phyloP scores from a whole-genome alignment of 148 eudicot genomes.

The Amaranthus palmeri region DNA sequence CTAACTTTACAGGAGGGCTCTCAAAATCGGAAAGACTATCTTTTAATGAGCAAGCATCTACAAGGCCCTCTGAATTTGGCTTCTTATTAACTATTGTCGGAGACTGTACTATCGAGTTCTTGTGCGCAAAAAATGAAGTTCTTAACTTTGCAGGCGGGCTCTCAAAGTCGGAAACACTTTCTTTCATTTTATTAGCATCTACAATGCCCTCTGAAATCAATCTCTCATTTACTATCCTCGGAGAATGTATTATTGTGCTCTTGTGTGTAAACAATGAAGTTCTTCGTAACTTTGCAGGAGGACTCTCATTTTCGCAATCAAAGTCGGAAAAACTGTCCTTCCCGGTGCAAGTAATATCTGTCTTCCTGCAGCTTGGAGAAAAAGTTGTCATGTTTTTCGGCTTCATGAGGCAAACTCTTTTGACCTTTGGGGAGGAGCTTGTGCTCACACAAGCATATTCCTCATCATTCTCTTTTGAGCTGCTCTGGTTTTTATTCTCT shows the following conservation, averaged over 20 bases:
- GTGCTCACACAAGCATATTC: constrained; percentile 27
- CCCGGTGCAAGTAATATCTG: constrained; percentile 1
- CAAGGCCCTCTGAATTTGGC: constrained; percentile 34
- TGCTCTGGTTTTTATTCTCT: constrained; percentile 19
- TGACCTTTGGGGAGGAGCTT: constrained; percentile 46
- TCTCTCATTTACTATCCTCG: constrained; percentile 34
- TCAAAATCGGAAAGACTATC: constrained; percentile 18
- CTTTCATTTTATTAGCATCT: constrained; percentile 49
- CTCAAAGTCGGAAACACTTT: constrained; percentile 20
- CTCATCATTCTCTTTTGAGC: constrained; percentile 25
- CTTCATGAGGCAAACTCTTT: constrained; percentile 41
- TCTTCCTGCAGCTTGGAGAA: constrained; percentile 31
- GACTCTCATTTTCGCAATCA: constrained; percentile 42
- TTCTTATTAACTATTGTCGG: constrained; percentile 34
- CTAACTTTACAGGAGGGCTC: constrained; percentile 44
- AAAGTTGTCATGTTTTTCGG: constrained; percentile 30
- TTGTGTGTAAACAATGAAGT: constrained; percentile 36
- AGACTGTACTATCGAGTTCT: constrained; percentile 29
- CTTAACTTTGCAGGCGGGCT: constrained; percentile 44
- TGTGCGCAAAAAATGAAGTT: constrained; percentile 35
- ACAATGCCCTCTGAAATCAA: constrained; percentile 34
- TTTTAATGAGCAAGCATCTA: constrained; percentile 14
- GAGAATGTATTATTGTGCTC: constrained; percentile 30
- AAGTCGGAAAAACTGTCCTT: constrained; percentile 14
- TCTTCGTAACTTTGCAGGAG: constrained; percentile 41